Evolutionary conservation across 2,329 filamentous ascomycete genomes (phyloP).

Genomic region (Akanthomyces dipterigenus): DNA sequence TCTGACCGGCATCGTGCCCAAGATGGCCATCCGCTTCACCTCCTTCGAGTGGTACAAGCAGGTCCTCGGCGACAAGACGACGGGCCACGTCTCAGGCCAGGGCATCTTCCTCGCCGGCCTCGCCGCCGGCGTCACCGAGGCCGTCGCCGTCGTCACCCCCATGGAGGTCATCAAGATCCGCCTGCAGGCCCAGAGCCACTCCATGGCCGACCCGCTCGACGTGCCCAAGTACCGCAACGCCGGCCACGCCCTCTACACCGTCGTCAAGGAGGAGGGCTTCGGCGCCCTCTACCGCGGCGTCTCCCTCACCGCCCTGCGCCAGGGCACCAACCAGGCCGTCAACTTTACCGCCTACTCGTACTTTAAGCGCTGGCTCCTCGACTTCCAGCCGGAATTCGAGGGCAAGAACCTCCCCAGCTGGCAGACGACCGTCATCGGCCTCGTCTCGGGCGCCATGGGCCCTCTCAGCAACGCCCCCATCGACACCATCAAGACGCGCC

Average conservation of each 20-base stretch:
- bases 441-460: conserved; percentile 90
- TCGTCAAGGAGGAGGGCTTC: conserved; percentile 83
- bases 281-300: conserved; percentile 90
- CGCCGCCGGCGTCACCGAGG: conserved; percentile 89
- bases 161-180: conserved; percentile 99
- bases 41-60: conserved; percentile 96
- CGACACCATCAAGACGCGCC: conserved; percentile 95
- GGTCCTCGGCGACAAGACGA: conserved; percentile 60
- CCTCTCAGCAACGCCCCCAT: conserved; percentile 96
- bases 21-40: conserved; percentile 99
- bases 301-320: conserved; percentile 82
- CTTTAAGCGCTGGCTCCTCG: conserved; percentile 73
- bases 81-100: conserved; percentile 61
- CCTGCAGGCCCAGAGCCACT: conserved; percentile 95
- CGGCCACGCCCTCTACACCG: conserved; percentile 74
- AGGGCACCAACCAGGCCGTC: conserved; percentile 95
- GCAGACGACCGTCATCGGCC: conserved; percentile 85
- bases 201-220: conserved; percentile 93
- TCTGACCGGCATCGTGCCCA: conserved; percentile 90
- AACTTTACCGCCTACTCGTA: conserved; percentile 98
- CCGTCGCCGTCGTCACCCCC: conserved; percentile 89
- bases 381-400: conserved; percentile 62
- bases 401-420: conserved; percentile 67
- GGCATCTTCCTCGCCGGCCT: conserved; percentile 74
- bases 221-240: conserved; percentile 96